Base-by-base conservation (phyloP, 225 moss, liverwort and hornwort species). In the Physcomitrium patens region DNA sequence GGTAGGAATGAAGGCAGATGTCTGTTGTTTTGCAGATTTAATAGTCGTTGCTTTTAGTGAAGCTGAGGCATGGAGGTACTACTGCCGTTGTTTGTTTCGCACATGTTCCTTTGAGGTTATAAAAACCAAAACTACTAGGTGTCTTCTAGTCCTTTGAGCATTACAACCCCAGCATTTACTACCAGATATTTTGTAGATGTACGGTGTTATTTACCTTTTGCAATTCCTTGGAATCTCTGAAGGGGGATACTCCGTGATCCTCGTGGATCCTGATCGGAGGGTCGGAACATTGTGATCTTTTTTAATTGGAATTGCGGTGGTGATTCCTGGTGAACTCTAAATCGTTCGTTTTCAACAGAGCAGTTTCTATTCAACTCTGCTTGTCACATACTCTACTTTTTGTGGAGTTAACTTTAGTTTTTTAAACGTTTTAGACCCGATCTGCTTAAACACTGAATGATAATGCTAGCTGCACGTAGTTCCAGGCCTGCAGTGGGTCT, bases 1-100 rank as follows among this genome's bases (percentile, higher is more conserved):
- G 65, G 63, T 63, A 64, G 59, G 69, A 54, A 69, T 13, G 43
- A 65, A 42, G 48, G 47, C 63, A 80, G 73, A 60, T 46, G 58
- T 69, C 63, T 26, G 18, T 72, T 26, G 59, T 54, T 48, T 73
- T 54, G 51, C 76, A 77, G 73, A 69, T 69, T 60, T 54, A 45
- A 53, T 72, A 55, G 63, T 69, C 58, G 41, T 68, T 54, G 48
- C 77, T 73, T 63, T 54, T 74, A 60, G 73, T 73, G 65, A 77
- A 69, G 72, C 46, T 65, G 56, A 58, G 50, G 72, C 68, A 63
- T 72, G 50, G 63, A 72, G 63, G 49, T 64, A 28, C 13, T 52
- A 57, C 0, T 69, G 59, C 76, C 68, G 23, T 75, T 62, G 56
- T 63, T 53, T 63, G 58, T 49, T 68, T 58, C 68, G 28, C n/a